Conservation (phyloP, 2,329 filamentous ascomycete species). For the Colletotrichum aenigma region DNA sequence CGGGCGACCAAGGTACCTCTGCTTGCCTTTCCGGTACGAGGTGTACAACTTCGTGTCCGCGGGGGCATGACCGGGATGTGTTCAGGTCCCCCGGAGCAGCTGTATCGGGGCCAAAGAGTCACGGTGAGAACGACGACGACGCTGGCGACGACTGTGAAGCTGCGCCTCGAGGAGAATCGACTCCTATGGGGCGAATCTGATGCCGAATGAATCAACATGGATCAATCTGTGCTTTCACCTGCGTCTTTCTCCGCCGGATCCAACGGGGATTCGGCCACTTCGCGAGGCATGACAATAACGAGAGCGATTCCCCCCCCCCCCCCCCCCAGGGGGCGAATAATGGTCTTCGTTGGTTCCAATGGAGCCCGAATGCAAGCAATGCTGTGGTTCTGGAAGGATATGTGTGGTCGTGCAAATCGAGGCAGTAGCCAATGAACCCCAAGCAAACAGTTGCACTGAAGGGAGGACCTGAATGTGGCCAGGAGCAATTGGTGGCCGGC, state of each 20-base stretch:
- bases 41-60: not conserved
- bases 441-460: not conserved
- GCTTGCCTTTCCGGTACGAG: not conserved
- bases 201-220: slow-evolving; percentile 1
- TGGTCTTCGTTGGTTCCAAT: not conserved
- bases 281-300: not conserved
- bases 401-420: not conserved
- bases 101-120: not conserved
- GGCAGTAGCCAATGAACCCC: not conserved
- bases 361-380: slow-evolving; percentile 2
- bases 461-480: not conserved
- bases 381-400: not conserved
- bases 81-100: not conserved
- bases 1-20: not conserved
- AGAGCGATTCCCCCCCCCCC: too few relatives aligned
- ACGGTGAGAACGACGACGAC: not conserved
- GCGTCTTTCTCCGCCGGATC: not conserved
- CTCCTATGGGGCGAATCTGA: not conserved
- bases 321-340: slow-evolving; percentile 5
- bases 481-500: slow-evolving; percentile 4
- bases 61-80: not conserved
- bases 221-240: not conserved
- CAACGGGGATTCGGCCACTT: not conserved
- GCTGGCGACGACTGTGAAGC: slow-evolving; percentile 1
- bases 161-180: not conserved